Conservation (phyloP, 2,329 filamentous ascomycete genomes). For the Rhinocladiella mackenziei region DNA sequence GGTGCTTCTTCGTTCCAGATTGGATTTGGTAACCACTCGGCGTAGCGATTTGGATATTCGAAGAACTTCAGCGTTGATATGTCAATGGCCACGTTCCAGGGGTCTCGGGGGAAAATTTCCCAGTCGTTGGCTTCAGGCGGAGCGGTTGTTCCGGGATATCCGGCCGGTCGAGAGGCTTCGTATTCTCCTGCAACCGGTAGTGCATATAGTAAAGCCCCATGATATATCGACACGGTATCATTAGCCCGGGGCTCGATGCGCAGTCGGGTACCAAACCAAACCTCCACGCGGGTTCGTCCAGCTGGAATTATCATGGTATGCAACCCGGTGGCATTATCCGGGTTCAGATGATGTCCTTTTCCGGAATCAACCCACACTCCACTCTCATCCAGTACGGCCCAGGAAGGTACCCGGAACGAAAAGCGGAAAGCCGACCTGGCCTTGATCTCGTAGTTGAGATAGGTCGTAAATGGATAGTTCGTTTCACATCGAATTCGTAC, state of each 20-base stretch:
- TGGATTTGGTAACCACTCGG: constrained; percentile 27
- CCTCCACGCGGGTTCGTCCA: constrained; percentile 36
- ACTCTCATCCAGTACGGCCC: constrained; percentile 35
- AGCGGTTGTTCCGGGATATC: constrained; percentile 31
- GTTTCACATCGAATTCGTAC: constrained; percentile 48
- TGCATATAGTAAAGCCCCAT: constrained; percentile 45
- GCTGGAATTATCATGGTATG: constrained; percentile 36
- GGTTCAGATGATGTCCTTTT: constrained; percentile 23
- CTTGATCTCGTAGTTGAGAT: constrained; percentile 41
- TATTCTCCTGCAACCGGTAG: constrained; percentile 37
- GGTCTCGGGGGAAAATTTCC: constrained; percentile 35
- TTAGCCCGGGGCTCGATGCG: constrained; percentile 39
- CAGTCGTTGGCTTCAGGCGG: constrained; percentile 36
- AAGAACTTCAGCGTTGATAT: constrained; percentile 36
- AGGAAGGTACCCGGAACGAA: constrained; percentile 45
- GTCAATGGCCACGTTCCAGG: constrained; percentile 34
- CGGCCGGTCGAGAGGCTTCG: constrained; percentile 28
- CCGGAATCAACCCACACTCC: constrained; percentile 28
- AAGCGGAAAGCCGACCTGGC: constrained; percentile 40
- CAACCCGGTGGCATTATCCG: constrained; percentile 38
- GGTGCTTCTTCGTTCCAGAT: constrained; percentile 35
- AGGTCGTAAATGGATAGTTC: constrained; percentile 47
- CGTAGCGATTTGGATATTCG: constrained; percentile 26
- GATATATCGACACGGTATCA: constrained; percentile 43
- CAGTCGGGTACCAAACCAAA: constrained; percentile 35